phyloP scores from a whole-genome alignment of 1,139 yeast genomes.

The Lizanozyma gosingica region DNA sequence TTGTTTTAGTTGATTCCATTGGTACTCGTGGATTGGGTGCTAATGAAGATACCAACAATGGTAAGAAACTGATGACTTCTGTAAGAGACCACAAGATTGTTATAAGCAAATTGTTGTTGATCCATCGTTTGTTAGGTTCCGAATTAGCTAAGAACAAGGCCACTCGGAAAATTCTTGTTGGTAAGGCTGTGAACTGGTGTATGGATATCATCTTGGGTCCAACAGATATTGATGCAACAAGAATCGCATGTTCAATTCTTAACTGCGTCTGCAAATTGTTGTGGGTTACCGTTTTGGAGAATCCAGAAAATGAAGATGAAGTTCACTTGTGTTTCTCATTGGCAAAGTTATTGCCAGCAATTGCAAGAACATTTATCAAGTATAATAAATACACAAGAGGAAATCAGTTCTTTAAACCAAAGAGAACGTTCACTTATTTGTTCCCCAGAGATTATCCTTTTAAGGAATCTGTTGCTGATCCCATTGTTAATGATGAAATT shows the following conservation, averaged over 20 bases:
- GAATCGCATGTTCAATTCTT: conserved; percentile 55
- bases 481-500: conserved; percentile 61
- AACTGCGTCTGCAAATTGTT: conserved; percentile 37
- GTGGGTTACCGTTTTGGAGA: conserved; percentile 24
- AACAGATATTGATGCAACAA: conserved; percentile 46
- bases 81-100: conserved; percentile 46
- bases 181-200: conserved; percentile 53
- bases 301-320: conserved; percentile 16
- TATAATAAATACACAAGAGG: conserved; percentile 47
- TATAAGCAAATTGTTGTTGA: conserved; percentile 48
- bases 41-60: conserved; percentile 23
- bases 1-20: conserved; percentile 39
- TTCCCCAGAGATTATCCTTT: conserved; percentile 69
- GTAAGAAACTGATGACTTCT: conserved; percentile 19
- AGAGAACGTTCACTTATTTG: conserved; percentile 54
- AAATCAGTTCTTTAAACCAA: conserved; percentile 44
- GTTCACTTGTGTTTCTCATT: conserved; percentile 35
- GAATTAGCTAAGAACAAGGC: conserved; percentile 28
- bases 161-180: conserved; percentile 37
- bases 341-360: conserved; percentile 42
- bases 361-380: conserved; percentile 42
- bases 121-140: conserved; percentile 48
- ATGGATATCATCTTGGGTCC: conserved; percentile 48
- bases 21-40: conserved; percentile 48
- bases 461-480: conserved; percentile 58